phyloP scores from a whole-genome alignment of 2,329 filamentous ascomycete genomes.

The Colletotrichum melonis region DNA sequence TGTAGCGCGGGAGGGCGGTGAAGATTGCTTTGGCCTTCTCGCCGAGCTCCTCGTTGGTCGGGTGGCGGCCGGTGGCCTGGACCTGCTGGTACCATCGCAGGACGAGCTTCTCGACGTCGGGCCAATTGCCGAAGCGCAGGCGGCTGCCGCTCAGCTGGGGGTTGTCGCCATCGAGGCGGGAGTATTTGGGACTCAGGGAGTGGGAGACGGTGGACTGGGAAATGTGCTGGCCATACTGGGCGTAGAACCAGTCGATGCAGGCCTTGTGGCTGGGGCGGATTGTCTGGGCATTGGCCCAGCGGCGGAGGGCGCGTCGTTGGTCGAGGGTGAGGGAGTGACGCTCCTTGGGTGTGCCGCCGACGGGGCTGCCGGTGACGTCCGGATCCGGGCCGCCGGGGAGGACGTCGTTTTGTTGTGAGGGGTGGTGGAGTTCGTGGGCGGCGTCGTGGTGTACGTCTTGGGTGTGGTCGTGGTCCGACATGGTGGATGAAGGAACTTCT shows the following conservation, averaged over 20 bases:
- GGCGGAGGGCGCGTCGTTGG: constrained; percentile 69
- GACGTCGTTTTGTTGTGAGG: constrained; percentile 22
- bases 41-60: constrained; percentile 71
- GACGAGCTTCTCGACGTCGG: constrained; percentile 70
- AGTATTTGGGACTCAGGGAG: constrained; percentile 71
- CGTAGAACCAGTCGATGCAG: constrained; percentile 72
- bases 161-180: constrained; percentile 68
- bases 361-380: constrained; percentile 17
- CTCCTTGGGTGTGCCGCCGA: constrained; percentile 50
- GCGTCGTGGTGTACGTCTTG: constrained; percentile 29
- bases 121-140: constrained; percentile 73
- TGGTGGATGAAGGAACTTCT: constrained; percentile 7
- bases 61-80: constrained; percentile 64
- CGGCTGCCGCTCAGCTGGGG: constrained; percentile 72
- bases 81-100: constrained; percentile 66
- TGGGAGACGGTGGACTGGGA: constrained; percentile 73
- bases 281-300: constrained; percentile 68
- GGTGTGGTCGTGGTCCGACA: constrained; percentile 34
- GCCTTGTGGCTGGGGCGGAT: constrained; percentile 69
- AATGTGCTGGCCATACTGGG: constrained; percentile 69
- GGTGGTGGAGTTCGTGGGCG: constrained; percentile 33
- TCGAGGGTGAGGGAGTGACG: constrained; percentile 71
- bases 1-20: constrained; percentile 68
- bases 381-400: constrained; percentile 19
- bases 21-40: constrained; percentile 72